phyloP scores from a whole-genome alignment of 2,329 filamentous ascomycete genomes.

The Paraphoma sp. region DNA sequence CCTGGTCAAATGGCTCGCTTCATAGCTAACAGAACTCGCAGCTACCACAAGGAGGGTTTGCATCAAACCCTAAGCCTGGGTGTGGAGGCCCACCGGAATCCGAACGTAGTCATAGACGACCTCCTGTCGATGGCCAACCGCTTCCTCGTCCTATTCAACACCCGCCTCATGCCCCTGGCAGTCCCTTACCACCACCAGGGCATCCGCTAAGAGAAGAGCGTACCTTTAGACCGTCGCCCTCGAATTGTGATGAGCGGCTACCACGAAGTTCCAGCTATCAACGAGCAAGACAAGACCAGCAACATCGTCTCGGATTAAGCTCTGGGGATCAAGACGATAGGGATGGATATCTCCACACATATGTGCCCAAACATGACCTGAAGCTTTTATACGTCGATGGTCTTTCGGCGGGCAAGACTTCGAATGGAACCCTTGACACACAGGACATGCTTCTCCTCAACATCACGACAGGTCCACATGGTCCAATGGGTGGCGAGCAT shows the following conservation, averaged over 20 bases:
- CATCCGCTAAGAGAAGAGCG: too few species aligned
- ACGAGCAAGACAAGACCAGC: background rate
- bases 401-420: conserved; percentile 70
- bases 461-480: conserved; percentile 13
- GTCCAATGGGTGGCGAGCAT: conserved; percentile 54
- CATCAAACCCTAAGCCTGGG: background rate
- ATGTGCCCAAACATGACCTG: conserved; percentile 64
- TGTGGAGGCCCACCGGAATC: too few species aligned
- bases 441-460: conserved; percentile 68
- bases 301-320: conserved; percentile 2
- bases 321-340: background rate
- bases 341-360: conserved; percentile 70
- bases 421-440: conserved; percentile 70
- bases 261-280: background rate
- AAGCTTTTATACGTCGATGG: conserved; percentile 74
- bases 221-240: too few species aligned
- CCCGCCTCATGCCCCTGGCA: too few species aligned
- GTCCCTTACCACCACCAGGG: too few species aligned
- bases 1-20: background rate
- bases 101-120: too few species aligned
- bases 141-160: too few species aligned
- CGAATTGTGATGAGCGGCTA: too few species aligned
- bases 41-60: background rate
- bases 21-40: too few species aligned
- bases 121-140: too few species aligned